Evolutionary conservation across 495 filamentous ascomycete species (phyloP), one percentile per base, ranked within the genome.

Genomic region (Aspergillus cavernicola): DNA sequence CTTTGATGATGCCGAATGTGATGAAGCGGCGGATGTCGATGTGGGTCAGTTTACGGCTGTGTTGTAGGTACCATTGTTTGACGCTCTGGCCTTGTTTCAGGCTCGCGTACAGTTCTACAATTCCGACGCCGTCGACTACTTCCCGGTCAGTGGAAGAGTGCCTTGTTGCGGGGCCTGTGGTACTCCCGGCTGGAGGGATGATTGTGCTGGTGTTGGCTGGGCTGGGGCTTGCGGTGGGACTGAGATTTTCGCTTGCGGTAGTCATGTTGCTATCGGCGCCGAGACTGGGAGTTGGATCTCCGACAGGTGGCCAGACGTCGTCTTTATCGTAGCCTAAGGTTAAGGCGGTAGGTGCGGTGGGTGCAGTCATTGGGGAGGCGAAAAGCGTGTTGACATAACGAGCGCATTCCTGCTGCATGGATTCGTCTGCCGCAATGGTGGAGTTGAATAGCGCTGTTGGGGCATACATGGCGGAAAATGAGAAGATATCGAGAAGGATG

Each of bases 1-100:
- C 91, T 67, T 97, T 96, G 60, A 97, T 93, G 13, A 97, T 80
- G 40, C 95, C 93, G 66, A 97, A 97, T 29, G 92, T 92, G 52
- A 98, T 87, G 52, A 98, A 86, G 23, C 95, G 83, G 1, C 93
- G 80, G 39, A 96, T 82, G 68, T 98, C 93, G 55, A 98, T 81
- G 59, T 83, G 79, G 11, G 76, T 68, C 5, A 96, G 75, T 20
- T 85, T 71, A 22, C 81, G 78, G 51, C 76, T 77, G 70, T 93
- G 85, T 33, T 84, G 78, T 16, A 84, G 74, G 56, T 88, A 83
- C 88, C 90, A 97, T 64, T 87, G 84, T 60, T 86, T 85, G 5
- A 97, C 76, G 48, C 84, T 87, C 48, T 88, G 81, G 52, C 89
- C 89, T 52, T 88, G 86, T 55, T 79, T 81, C 26, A 97, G 81